These are phyloP conservation scores for Endotrypanum monterogeii DNA, from an alignment of 208 protist genomes.

Conservation along the genomic window DNA sequence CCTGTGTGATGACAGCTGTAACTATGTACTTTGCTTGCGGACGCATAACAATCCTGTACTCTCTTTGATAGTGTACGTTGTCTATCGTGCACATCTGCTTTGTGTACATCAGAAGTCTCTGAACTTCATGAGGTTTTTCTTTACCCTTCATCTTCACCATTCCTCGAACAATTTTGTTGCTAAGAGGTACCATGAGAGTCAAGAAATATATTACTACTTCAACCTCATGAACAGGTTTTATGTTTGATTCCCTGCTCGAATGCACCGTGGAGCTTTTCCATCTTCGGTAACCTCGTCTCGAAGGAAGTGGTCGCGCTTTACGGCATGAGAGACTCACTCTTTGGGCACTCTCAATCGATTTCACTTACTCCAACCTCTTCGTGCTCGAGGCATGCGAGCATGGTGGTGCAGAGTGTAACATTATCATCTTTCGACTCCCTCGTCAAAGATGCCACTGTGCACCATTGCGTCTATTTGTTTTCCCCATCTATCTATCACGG, in stretches of 20 bases:
- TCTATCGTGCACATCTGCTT: not conserved
- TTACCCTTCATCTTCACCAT: not conserved
- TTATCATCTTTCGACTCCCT: not conserved
- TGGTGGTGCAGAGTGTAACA: not conserved
- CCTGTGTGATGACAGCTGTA: slow-evolving; percentile 59
- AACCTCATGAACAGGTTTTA: too few species aligned
- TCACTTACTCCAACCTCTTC: not conserved
- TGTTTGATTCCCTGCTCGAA: too few species aligned
- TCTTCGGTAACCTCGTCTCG: too few species aligned
- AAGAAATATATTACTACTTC: too few species aligned
- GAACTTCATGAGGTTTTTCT: not conserved
- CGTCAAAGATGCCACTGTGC: not conserved
- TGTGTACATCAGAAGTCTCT: not conserved
- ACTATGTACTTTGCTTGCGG: slow-evolving; percentile 79
- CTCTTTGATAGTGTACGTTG: slow-evolving; percentile 35
- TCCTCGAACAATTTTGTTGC: not conserved
- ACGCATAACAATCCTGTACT: slow-evolving; percentile 68
- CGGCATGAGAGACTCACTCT: too few species aligned
- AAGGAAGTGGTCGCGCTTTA: too few species aligned
- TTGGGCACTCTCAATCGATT: not conserved
- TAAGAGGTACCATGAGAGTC: too few species aligned
- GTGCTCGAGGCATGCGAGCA: not conserved
- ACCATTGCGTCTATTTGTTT: not conserved
- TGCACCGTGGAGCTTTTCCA: too few species aligned
- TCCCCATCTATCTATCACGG: not conserved